Evolutionary conservation across 2,329 filamentous ascomycete species (phyloP).

Genomic region (Alternaria brassicae): DNA sequence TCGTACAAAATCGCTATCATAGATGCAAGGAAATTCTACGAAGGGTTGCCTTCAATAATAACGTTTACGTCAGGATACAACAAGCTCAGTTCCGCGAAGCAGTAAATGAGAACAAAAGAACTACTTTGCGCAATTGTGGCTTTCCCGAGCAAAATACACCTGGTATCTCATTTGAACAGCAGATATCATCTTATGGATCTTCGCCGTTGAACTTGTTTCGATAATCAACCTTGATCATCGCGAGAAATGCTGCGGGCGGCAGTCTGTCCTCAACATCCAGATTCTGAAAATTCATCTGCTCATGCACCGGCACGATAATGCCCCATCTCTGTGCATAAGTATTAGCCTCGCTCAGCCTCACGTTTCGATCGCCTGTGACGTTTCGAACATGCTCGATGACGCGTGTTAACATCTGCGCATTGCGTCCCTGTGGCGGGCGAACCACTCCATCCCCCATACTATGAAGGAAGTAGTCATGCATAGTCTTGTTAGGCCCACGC

Average conservation of each 20-base stretch:
- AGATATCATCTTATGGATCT: background rate
- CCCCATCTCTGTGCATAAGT: background rate
- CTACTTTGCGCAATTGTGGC: no score
- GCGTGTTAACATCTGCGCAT: constrained; percentile 7
- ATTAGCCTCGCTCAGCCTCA: constrained; percentile 10
- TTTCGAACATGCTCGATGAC: constrained; percentile 11
- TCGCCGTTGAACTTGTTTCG: background rate
- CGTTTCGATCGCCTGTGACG: constrained; percentile 1
- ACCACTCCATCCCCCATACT: constrained; percentile 14
- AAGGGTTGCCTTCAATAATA: background rate
- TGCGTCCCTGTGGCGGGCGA: background rate
- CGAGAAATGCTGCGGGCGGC: background rate
- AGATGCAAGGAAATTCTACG: background rate
- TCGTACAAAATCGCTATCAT: background rate
- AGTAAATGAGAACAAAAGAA: background rate
- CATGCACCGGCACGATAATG: constrained; percentile 1
- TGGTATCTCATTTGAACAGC: background rate
- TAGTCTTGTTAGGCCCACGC: background rate
- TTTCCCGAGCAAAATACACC: background rate
- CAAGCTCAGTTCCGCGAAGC: background rate
- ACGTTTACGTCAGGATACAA: background rate
- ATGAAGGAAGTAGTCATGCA: constrained; percentile 13
- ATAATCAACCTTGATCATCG: background rate
- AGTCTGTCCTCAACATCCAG: constrained; percentile 1
- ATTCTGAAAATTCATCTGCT: constrained; percentile 1